Evolutionary conservation across 2,329 filamentous ascomycete genomes (phyloP).

Genomic region (Aureobasidium sp.): DNA sequence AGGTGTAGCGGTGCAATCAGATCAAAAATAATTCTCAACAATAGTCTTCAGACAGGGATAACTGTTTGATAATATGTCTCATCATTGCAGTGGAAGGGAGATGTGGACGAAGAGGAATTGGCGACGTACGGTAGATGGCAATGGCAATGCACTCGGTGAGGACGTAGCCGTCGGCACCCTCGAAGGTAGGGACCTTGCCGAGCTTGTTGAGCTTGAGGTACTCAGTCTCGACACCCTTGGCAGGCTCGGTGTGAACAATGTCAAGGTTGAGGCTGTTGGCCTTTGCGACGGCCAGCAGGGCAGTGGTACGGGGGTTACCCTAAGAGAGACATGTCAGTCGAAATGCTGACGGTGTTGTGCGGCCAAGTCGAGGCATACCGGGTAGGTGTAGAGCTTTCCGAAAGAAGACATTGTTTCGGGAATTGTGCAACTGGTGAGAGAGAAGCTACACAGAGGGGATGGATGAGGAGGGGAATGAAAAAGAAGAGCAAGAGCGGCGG

Average conservation of each 20-base stretch:
- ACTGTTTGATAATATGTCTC: conserved; percentile 71
- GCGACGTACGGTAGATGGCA: conserved; percentile 77
- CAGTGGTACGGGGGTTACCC: conserved; percentile 84
- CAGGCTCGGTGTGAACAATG: conserved; percentile 63
- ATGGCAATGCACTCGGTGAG: conserved; percentile 90
- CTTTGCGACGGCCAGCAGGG: conserved; percentile 90
- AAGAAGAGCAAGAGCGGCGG: conserved; percentile 22
- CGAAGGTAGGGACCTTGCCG: conserved; percentile 87
- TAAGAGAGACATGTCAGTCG: conserved; percentile 32
- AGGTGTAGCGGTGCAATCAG: conserved; percentile 44
- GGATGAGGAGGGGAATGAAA: conserved; percentile 33
- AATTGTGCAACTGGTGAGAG: conserved; percentile 13
- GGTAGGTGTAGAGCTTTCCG: conserved; percentile 90
- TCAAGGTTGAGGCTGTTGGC: conserved; percentile 93
- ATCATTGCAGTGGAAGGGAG: conserved; percentile 51
- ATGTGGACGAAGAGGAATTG: not conserved
- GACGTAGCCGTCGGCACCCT: conserved; percentile 83
- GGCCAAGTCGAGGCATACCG: conserved; percentile 51
- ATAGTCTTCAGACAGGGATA: conserved; percentile 96
- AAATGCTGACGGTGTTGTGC: not conserved
- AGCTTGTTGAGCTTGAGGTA: conserved; percentile 82
- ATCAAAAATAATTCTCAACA: conserved; percentile 90
- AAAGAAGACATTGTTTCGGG: conserved; percentile 57
- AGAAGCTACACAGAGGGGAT: conserved; percentile 11
- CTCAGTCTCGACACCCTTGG: conserved; percentile 60